Base-by-base conservation (phyloP, 1,284 basidiomycete genomes). In the Apiotrichum veenhuisii region DNA sequence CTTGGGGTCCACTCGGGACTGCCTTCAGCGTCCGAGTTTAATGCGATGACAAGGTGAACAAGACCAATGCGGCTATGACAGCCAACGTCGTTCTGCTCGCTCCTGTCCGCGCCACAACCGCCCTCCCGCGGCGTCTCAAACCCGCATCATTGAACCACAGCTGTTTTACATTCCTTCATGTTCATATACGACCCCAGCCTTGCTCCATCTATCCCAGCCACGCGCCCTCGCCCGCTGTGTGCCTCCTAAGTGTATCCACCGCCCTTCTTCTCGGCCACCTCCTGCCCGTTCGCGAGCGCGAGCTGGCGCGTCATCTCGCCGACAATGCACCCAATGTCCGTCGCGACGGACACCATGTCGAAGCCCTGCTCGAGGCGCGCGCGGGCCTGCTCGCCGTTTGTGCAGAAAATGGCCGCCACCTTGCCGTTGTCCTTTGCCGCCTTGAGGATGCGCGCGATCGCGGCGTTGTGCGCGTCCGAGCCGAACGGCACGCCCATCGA, bases 351-450 rank as follows among this genome's bases (percentile, higher is more conserved):
- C 23, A 70, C 67, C 72, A 73, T 71, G 64, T 76, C 68, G 57
- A 85, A 85, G 9, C 84, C 84, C 68, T 85, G 77, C 14, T 78
- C 71, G 3, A 81, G 80, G 12, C 84, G 79, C 59, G 72, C 71
- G 18, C 78, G 77, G 5, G 82, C 78, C 62, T 83, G 81, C 18
- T 75, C 66, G 30, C 84, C 84, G 8, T 80, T 80, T 7, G 73
- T 76, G 60, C 86, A 74, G 68, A 74, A 73, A 60, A 74, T 73
- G 36, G 71, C 73, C 12, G 73, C 73, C 37, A 85, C 87, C 79
- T 87, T 88, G 25, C 82, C 81, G 8, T 81, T 80, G 22, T 66
- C 71, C 57, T 88, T 84, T 0, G 83, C 77, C 2, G 75, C 80
- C 40, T 78, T 70, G 30, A 84, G 75, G 37, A 87, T 83, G 22